Evolutionary conservation across 2,329 filamentous ascomycete genomes (phyloP).

Genomic region (Trichoderma breve): DNA sequence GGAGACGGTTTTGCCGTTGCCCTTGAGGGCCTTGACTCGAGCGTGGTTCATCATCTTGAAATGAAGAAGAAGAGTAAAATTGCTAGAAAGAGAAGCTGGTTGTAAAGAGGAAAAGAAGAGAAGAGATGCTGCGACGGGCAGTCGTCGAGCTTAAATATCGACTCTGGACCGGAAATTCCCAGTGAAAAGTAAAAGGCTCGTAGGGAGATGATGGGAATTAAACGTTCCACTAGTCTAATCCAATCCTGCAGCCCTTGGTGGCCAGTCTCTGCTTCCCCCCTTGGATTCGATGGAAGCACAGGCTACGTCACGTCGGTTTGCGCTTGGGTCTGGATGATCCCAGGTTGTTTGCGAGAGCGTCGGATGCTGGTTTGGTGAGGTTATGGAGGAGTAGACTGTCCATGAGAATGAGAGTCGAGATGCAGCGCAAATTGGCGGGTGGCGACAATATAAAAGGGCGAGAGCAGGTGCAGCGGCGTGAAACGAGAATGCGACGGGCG

Average conservation of each 20-base stretch:
- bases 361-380: neutral
- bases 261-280: neutral
- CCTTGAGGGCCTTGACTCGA: slow-evolving; percentile 65
- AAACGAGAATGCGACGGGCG: neutral
- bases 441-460: neutral
- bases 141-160: neutral
- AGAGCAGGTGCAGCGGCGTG: neutral
- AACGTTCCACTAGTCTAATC: neutral
- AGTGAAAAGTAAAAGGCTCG: neutral
- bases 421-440: neutral
- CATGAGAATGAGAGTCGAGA: slow-evolving; percentile 21
- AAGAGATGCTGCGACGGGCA: neutral
- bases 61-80: neutral
- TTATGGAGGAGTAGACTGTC: slow-evolving; percentile 17
- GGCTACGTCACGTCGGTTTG: slow-evolving; percentile 18
- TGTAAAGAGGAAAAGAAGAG: neutral
- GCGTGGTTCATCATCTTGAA: slow-evolving; percentile 58
- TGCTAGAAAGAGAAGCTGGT: neutral
- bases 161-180: neutral
- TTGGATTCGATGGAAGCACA: neutral
- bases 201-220: neutral
- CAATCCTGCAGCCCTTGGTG: neutral
- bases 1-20: slow-evolving; percentile 70
- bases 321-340: slow-evolving; percentile 8
- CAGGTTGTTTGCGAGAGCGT: slow-evolving; percentile 4